A percentile compares a stretch with the other conserved stretches of the same genome.
phyloP scores from a whole-genome alignment of 23 red algal species.

The Porphyridium purpureum region DNA sequence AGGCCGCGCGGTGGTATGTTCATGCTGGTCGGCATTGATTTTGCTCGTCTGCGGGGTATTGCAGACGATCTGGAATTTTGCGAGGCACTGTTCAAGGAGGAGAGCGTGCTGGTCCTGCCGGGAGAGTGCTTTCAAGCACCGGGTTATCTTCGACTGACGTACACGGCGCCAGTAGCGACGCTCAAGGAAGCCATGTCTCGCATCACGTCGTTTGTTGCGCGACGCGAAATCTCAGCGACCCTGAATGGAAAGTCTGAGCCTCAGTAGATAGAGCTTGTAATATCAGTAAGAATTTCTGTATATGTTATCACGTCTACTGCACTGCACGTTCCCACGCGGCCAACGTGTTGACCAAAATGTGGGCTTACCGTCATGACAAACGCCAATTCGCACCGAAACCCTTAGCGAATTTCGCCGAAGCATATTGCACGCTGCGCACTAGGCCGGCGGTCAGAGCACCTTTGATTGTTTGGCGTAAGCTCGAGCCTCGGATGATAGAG shows the following conservation, averaged over 20 bases:
- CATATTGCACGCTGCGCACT: slow-evolving; percentile 23
- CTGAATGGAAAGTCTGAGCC: too few species aligned
- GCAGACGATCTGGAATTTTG: slow-evolving; percentile 9
- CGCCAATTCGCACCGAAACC: slow-evolving; percentile 6
- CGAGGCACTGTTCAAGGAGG: not conserved
- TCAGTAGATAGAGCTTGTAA: too few species aligned
- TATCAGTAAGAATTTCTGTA: too few species aligned
- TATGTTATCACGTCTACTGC: too few species aligned
- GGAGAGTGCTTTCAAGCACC: slow-evolving; percentile 4
- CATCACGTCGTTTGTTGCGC: too few species aligned
- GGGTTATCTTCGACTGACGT: slow-evolving; percentile 2
- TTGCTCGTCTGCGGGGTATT: not conserved
- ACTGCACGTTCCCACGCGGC: too few species aligned
- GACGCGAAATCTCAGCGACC: too few species aligned
- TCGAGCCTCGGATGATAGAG: slow-evolving; percentile 17
- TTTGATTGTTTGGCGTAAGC: slow-evolving; percentile 22
- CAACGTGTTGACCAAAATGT: too few species aligned
- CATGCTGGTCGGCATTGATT: slow-evolving; percentile 4
- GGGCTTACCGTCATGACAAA: too few species aligned
- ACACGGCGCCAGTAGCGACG: not conserved
- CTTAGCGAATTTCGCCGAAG: slow-evolving; percentile 29
- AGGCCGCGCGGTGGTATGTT: slow-evolving; percentile 4
- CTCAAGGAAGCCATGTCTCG: slow-evolving; percentile 6
- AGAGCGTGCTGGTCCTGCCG: slow-evolving; percentile 7
- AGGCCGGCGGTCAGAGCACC: slow-evolving; percentile 35